Percentiles rank a stretch among this genome's conserved stretches.
Evolutionary conservation across 2,329 filamentous ascomycete genomes (phyloP).

Genomic region (Uncinocarpus reesii): DNA sequence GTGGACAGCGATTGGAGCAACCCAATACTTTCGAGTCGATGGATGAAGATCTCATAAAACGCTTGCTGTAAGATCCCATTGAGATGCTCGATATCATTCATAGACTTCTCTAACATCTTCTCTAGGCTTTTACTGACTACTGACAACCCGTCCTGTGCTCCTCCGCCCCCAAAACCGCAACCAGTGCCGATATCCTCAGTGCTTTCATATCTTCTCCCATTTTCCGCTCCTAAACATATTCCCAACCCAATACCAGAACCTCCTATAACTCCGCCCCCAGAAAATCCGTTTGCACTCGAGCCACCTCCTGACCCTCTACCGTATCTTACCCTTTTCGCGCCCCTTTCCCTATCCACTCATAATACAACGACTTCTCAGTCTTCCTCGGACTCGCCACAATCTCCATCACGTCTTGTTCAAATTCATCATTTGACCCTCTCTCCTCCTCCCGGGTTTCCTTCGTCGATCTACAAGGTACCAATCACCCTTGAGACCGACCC

Average conservation of each 20-base stretch:
- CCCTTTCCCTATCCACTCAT: conserved; percentile 45
- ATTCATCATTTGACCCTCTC: conserved; percentile 30
- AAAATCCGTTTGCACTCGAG: conserved; percentile 55
- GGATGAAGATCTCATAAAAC: conserved; percentile 28
- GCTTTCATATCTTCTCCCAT: conserved; percentile 35
- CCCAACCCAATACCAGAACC: conserved; percentile 2
- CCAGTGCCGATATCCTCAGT: conserved; percentile 27
- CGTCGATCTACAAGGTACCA: conserved; percentile 26
- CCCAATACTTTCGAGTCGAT: conserved; percentile 24
- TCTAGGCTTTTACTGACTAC: conserved; percentile 26
- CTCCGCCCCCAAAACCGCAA: conserved; percentile 19
- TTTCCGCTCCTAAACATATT: conserved; percentile 24
- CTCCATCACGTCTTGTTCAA: conserved; percentile 23
- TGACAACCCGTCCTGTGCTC: conserved; percentile 22
- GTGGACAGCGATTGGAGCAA: conserved; percentile 47
- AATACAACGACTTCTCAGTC: conserved; percentile 17
- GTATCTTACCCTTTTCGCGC: conserved; percentile 61
- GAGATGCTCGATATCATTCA: neutral
- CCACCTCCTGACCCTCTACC: conserved; percentile 48
- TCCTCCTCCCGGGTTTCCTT: conserved; percentile 30
- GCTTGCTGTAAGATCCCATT: conserved; percentile 26
- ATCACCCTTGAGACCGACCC: conserved; percentile 30
- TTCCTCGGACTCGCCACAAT: conserved; percentile 11
- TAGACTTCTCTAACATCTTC: conserved; percentile 19
- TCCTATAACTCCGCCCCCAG: conserved; percentile 39